Evolutionary conservation across 371 early-diverging fungal genomes (phyloP).

Genomic region (Mucor ambiguus): DNA sequence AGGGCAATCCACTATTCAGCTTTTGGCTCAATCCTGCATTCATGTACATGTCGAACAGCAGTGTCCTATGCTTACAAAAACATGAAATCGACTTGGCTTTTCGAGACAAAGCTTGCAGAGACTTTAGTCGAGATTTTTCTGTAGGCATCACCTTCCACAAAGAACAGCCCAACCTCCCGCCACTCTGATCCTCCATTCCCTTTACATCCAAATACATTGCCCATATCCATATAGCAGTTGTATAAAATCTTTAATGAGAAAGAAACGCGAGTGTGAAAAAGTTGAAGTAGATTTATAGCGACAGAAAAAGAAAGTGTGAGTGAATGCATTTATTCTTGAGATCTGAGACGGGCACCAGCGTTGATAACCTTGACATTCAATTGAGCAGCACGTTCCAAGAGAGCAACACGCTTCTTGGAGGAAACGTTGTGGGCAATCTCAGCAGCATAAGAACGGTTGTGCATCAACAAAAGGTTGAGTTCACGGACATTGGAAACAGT

Average conservation of each 20-base stretch:
- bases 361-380: slow-evolving; percentile 98
- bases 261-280: not conserved
- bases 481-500: slow-evolving; percentile 95
- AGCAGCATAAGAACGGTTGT: slow-evolving; percentile 99
- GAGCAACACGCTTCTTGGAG: slow-evolving; percentile 96
- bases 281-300: not conserved
- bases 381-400: slow-evolving; percentile 97
- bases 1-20: slow-evolving; percentile 2
- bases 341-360: slow-evolving; percentile 94
- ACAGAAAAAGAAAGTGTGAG: not conserved
- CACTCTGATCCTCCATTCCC: too few relatives aligned
- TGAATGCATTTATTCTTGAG: slow-evolving; percentile 72
- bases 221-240: not conserved
- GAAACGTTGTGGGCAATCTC: slow-evolving; percentile 99
- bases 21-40: slow-evolving; percentile 61
- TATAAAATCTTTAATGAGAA: not conserved
- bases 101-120: slow-evolving; percentile 19
- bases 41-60: slow-evolving; percentile 21
- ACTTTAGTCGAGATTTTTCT: slow-evolving; percentile 29
- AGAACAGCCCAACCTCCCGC: not conserved
- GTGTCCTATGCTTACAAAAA: slow-evolving; percentile 40
- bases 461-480: slow-evolving; percentile 97
- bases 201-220: not conserved
- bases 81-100: slow-evolving; percentile 38
- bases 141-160: slow-evolving; percentile 27